Base-by-base conservation (phyloP, 352 stramenopile genomes). In the Pythium biforme region DNA sequence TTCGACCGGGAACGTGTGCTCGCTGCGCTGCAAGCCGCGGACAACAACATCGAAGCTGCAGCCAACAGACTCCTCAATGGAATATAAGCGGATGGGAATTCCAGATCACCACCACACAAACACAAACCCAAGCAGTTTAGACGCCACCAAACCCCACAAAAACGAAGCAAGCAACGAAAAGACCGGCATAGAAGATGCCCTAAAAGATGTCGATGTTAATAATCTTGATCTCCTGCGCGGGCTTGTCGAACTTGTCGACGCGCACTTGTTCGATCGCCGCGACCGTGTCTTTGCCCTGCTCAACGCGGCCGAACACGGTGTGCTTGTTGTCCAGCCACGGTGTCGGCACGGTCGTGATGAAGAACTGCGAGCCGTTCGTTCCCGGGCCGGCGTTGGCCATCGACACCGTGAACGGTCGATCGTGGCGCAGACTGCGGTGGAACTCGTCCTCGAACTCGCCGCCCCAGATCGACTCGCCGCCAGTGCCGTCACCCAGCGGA, bases 381-480 rank as follows among this genome's bases (percentile, higher is more conserved):
- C 94, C 91, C 34, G 96, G 95, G 22, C 96, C 95, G 12, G 94
- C 88, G 81, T 99, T 99, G 1, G 96, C 96, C 96, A 98, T 99
- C 39, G 93, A 98, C 19, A 99, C 86, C n/a, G 97, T 99, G 74
- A 99, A 99, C 19, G 97, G 90, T 5, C 96, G 87, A 79, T 99
- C 96, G 72, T 99, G 97, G 47, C 90, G 77, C 62, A 98, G 74
- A 65, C 75, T 95, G 40, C 92, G 88, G 59, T 98, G 86, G 77
- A 99, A 99, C 73, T 99, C 97, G 82, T 99, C 98, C 69, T 99
- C 95, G 68, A 99, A 99, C 68, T 99, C 94, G 48, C 96, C 96
- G 31, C 97, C 97, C 97, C 97, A 99, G 62, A 99, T 99, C 52
- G 83, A 98, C 79, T 99, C 97, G 27, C 98, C 98, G 49, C 97